Evolutionary conservation across 1,284 basidiomycete species (phyloP), one percentile per base, ranked within the genome.

Genomic region (Cutaneotrichosporon cavernicola): DNA sequence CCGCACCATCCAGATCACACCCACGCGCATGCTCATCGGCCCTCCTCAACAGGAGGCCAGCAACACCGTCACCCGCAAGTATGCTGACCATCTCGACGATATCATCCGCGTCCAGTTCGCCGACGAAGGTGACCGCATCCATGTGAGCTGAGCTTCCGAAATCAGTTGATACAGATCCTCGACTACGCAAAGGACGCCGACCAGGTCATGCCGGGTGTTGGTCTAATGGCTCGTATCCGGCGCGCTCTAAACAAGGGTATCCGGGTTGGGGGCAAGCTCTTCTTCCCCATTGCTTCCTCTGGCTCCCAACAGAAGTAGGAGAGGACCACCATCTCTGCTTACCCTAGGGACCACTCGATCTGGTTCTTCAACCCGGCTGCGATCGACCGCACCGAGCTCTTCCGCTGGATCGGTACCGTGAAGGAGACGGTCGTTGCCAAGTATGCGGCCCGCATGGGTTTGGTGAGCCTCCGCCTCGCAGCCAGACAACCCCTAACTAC

Each of bases 361-460:
- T 81, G 80, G 80, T 81, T 79, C 64, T 72, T 81, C 65, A 67
- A 76, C 51, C 67, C 70, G 21, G 53, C 62, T 5, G 64, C 63
- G 8, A 78, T 80, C 47, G 74, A 76, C 53, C 67, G 67, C 11
- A n/a, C 72, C 2, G 69, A 61, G 5, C 63, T 81, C 9, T 66
- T 70, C 2, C 52, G 47, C n/a, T 75, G 77, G 77, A 77, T 79
- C 75, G 74, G 75, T 0, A 62, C 62, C 31, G 75, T 79, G 21
- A 66, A 69, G 14, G 80, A 81, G 65, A 79, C 72, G 1, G 73
- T 77, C 9, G 73, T 81, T 5, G 80, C 80, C 8, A 81, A 80
- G 63, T 75, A 79, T 46, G 68, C 77, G 0, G 78, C 77, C 0
- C 71, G 77, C 18, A 75, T 79, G 72, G 77, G 77, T 21, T 60